Conservation (phyloP, 1,139 yeast species). For the Candida dubliniensis region DNA sequence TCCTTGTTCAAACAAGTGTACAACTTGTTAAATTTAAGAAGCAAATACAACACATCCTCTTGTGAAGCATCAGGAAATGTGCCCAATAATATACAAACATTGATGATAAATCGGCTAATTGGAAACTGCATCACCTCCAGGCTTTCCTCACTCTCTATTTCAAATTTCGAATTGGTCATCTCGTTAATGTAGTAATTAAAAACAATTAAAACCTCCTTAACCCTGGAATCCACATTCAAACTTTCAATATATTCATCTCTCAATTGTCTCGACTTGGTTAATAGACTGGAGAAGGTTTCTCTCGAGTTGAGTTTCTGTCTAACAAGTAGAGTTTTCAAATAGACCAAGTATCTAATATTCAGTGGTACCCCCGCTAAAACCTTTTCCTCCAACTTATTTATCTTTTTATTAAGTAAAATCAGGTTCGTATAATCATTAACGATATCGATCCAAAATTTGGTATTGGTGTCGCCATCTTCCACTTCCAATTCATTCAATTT, state of each 20-base stretch:
- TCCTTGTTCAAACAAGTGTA: constrained; percentile 29
- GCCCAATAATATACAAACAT: constrained; percentile 22
- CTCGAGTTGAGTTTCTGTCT: constrained; percentile 29
- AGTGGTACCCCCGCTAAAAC: constrained; percentile 37
- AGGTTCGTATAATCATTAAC: constrained; percentile 24
- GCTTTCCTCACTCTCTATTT: constrained; percentile 1
- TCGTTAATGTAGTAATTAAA: constrained; percentile 37
- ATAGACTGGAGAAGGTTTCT: constrained; percentile 31
- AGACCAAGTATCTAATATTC: constrained; percentile 29
- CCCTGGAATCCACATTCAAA: constrained; percentile 19
- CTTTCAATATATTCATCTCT: constrained; percentile 23
- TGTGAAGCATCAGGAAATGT: constrained; percentile 23
- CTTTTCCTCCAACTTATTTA: constrained; percentile 26
- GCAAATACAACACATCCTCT: constrained; percentile 33
- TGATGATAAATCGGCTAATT: constrained; percentile 22
- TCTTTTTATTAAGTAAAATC: constrained; percentile 18
- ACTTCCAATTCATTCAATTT: constrained; percentile 8
- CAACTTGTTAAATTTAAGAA: constrained; percentile 36
- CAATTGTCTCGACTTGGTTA: constrained; percentile 28
- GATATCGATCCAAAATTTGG: constrained; percentile 26
- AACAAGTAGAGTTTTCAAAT: constrained; percentile 35
- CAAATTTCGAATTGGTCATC: constrained; percentile 3
- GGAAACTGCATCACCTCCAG: constrained; percentile 2
- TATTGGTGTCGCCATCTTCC: constrained; percentile 10
- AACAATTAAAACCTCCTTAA: constrained; percentile 31